Evolutionary conservation across 169 alveolate genomes (phyloP), one percentile per base, ranked within the genome.

Genomic region (Plasmodium coatneyi): DNA sequence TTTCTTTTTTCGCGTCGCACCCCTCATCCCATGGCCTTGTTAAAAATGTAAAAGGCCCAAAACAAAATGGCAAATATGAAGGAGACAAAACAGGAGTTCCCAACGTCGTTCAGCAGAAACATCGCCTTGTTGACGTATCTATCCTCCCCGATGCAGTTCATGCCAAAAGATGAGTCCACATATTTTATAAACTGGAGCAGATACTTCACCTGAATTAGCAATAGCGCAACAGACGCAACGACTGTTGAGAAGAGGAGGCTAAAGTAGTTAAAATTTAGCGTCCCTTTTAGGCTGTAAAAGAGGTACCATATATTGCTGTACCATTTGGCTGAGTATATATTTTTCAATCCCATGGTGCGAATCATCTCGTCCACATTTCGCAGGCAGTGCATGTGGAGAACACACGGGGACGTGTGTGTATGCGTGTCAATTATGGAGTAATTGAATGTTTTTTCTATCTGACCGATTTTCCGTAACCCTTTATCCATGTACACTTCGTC

Each of bases 361-460:
- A 86, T 86, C 41, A 86, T 86, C 30, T 39, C 46, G 36, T 86
- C 93, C 46, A 74, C 41, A 54, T 86, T 86, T 86, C 93, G 79
- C 10, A 86, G 79, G 43, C 93, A 86, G 79, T 86, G 93, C 56
- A 86, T 86, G 66, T 86, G 93, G 66, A 86, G 93, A 28, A 86
- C 46, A n/a, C 93, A 86, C 25, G 93, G 93, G 0, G 93, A 86
- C 22, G 93, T 74, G 70, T 74, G 86, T 32, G 93, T 86, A 5
- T 86, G 52, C 60, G 82, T 74, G 41, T 86, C 93, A 86, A 86
- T 49, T 25, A 86, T 76, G 10, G 93, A 86, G 60, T 86, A 86
- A 30, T 86, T 86, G 70, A 86, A 86, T 30, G 93, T 86, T 54
- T 86, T 86, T 86, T 74, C 93, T 22, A 86, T 86, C 80, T 86